Evolutionary conservation across 371 early-diverging fungal genomes (phyloP).

Genomic region (Mucor sp.): DNA sequence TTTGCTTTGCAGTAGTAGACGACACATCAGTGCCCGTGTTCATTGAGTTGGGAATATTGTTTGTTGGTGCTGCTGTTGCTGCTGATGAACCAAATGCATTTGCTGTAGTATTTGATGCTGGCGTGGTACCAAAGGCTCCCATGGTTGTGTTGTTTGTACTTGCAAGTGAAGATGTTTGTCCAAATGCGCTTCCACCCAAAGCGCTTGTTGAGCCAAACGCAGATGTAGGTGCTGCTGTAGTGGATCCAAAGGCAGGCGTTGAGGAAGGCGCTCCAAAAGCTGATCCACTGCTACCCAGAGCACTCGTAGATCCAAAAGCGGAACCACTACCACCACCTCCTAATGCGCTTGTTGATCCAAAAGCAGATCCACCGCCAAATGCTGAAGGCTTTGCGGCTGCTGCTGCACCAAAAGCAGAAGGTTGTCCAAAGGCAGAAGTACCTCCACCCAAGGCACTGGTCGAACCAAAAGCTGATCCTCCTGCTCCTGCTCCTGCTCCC

Average conservation of each 20-base stretch:
- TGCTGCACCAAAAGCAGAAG: conserved; percentile 31
- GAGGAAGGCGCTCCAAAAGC: conserved; percentile 18
- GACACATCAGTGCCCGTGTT: conserved; percentile 12
- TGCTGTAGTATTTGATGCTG: conserved; percentile 7
- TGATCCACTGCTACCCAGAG: conserved; percentile 8
- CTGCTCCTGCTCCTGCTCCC: no score
- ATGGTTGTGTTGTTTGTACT: conserved; percentile 7
- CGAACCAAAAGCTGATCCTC: conserved; percentile 31
- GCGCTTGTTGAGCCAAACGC: conserved; percentile 13
- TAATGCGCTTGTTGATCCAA: conserved; percentile 16
- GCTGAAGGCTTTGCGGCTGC: conserved; percentile 18
- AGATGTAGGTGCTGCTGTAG: conserved; percentile 13
- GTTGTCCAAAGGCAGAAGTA: conserved; percentile 28
- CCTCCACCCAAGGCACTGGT: conserved; percentile 8
- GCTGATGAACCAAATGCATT: conserved; percentile 22
- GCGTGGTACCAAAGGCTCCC: conserved; percentile 8
- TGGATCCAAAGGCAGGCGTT: conserved; percentile 31
- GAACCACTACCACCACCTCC: conserved; percentile 3
- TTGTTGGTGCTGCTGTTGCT: conserved; percentile 1
- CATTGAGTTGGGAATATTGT: background rate
- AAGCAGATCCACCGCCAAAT: conserved; percentile 20
- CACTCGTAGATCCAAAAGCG: conserved; percentile 25
- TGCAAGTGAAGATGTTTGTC: conserved; percentile 19
- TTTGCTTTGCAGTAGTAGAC: background rate
- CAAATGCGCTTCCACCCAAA: conserved; percentile 25